These are phyloP conservation scores for Colletotrichum tamarilloi DNA, from an alignment of 2,329 filamentous ascomycete genomes.

Conservation along the genomic window DNA sequence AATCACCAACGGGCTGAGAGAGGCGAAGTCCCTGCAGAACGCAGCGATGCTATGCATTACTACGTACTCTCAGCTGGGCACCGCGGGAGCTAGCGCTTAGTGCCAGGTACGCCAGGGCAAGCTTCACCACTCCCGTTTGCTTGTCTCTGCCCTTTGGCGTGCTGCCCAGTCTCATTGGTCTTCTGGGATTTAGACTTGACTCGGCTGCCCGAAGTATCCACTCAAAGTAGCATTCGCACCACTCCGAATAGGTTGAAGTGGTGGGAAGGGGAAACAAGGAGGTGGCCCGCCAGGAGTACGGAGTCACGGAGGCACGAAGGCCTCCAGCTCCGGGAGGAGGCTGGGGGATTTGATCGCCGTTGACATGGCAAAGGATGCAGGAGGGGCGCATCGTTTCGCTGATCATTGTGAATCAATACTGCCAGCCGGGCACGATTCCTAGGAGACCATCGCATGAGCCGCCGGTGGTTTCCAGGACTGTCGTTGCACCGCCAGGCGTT, in stretches of 20 bases:
- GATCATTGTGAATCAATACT: conserved; percentile 4
- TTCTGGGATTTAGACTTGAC: background rate
- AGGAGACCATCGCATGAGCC: conserved; percentile 2
- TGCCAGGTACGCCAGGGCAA: conserved; percentile 33
- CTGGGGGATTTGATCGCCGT: conserved; percentile 4
- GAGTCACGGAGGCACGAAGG: background rate
- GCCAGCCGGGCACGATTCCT: background rate
- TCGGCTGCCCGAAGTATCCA: background rate
- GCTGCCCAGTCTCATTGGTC: conserved; percentile 5
- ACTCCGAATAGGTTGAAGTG: background rate
- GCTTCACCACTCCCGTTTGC: conserved; percentile 18
- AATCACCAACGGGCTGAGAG: background rate
- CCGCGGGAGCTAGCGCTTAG: conserved; percentile 29
- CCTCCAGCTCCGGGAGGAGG: background rate
- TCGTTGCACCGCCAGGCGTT: conserved; percentile 13
- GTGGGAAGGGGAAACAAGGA: background rate
- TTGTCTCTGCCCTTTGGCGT: background rate
- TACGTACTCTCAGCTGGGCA: background rate
- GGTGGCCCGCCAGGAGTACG: background rate
- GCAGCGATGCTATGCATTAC: conserved; percentile 17
- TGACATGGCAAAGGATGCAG: background rate
- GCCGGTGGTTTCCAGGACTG: background rate
- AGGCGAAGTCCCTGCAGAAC: conserved; percentile 21
- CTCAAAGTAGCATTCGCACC: background rate
- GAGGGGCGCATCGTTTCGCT: conserved; percentile 16